These are phyloP conservation scores for Elaeagnus macrophylla DNA, from an alignment of 306 rosid species.

Conservation along the genomic window DNA sequence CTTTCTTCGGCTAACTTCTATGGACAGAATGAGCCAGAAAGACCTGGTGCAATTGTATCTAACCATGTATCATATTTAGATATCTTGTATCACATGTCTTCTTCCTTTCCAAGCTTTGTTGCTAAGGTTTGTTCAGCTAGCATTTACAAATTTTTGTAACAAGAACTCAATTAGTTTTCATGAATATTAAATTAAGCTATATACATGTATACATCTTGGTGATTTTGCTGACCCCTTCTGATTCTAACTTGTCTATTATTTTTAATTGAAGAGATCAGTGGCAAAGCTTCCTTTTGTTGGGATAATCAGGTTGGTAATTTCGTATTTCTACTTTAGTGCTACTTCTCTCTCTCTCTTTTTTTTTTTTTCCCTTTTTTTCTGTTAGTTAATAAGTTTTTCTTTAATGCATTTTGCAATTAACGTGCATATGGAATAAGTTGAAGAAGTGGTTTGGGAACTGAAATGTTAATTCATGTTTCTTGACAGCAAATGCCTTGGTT, in stretches of 20 bases:
- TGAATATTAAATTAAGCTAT: neutral
- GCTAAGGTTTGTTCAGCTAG: constrained; percentile 65
- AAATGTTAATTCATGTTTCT: constrained; percentile 13
- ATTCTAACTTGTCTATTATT: constrained; percentile 17
- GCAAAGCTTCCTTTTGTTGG: constrained; percentile 80
- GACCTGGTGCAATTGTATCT: constrained; percentile 79
- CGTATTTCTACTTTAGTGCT: neutral
- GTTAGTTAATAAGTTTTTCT: neutral
- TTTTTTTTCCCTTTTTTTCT: neutral
- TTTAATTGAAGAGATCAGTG: constrained; percentile 81
- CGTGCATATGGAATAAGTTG: neutral
- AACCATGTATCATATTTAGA: constrained; percentile 90
- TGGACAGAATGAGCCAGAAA: constrained; percentile 35
- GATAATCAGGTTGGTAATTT: constrained; percentile 66
- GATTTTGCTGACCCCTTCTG: constrained; percentile 35
- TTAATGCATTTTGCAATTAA: neutral
- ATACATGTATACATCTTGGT: neutral
- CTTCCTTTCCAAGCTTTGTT: constrained; percentile 90
- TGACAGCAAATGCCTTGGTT: constrained; percentile 96
- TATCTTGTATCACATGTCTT: constrained; percentile 85
- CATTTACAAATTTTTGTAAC: neutral
- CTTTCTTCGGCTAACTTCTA: constrained; percentile 12
- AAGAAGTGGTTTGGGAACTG: constrained; percentile 14
- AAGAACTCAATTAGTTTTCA: too few species aligned
- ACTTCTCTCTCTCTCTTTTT: neutral